phyloP scores from a whole-genome alignment of 805 yeast species.

The Candida chauliodis region DNA sequence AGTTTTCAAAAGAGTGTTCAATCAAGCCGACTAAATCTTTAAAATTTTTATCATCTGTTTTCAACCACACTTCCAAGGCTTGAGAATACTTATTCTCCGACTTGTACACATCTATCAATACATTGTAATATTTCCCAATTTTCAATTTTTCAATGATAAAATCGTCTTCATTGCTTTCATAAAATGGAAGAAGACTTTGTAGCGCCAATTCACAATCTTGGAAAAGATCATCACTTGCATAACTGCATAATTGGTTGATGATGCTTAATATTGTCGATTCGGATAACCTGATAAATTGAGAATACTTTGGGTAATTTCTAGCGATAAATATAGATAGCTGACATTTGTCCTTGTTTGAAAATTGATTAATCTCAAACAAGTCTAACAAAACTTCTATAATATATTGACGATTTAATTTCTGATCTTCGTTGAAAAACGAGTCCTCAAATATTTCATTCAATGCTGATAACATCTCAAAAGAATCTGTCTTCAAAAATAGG shows the following conservation, averaged over 20 bases:
- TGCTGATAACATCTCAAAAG: slow-evolving; percentile 59
- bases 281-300: slow-evolving; percentile 74
- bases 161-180: slow-evolving; percentile 36
- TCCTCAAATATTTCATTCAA: slow-evolving; percentile 86
- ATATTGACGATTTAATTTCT: slow-evolving; percentile 64
- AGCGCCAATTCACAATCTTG: slow-evolving; percentile 72
- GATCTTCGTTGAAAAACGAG: slow-evolving; percentile 61
- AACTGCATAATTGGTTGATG: slow-evolving; percentile 39
- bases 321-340: slow-evolving; percentile 68
- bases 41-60: slow-evolving; percentile 4
- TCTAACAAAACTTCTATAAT: slow-evolving; percentile 71
- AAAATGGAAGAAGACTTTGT: slow-evolving; percentile 64
- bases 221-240: slow-evolving; percentile 14
- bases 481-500: slow-evolving; percentile 50
- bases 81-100: slow-evolving; percentile 50
- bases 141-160: slow-evolving; percentile 48
- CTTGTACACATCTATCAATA: slow-evolving; percentile 54
- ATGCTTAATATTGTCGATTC: slow-evolving; percentile 48
- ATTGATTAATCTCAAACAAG: slow-evolving; percentile 39
- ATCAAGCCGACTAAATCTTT: slow-evolving; percentile 16
- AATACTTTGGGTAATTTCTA: slow-evolving; percentile 77
- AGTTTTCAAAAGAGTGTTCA: slow-evolving; percentile 19
- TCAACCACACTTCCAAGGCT: slow-evolving; percentile 44
- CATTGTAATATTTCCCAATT: slow-evolving; percentile 54
- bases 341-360: slow-evolving; percentile 23